phyloP scores from a whole-genome alignment of 176 grass and related monocot species.

The Aegilops umbellulata region DNA sequence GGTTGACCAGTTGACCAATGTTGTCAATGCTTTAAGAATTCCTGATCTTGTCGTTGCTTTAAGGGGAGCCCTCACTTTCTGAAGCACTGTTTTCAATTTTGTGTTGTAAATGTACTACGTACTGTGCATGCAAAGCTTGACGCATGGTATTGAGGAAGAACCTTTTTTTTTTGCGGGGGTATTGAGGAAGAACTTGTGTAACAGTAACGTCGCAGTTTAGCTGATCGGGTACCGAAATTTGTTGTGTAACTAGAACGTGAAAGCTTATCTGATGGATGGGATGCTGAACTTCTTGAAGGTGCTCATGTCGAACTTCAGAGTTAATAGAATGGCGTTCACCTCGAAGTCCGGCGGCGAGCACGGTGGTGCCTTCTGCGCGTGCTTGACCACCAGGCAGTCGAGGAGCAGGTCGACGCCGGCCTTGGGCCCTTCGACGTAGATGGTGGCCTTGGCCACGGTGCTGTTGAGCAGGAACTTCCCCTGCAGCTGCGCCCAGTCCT shows the following conservation, averaged over 20 bases:
- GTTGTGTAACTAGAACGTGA: not conserved
- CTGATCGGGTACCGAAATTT: too few relatives aligned
- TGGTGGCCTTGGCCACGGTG: conserved; percentile 52
- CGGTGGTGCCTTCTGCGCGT: conserved; percentile 57
- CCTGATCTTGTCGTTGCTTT: not conserved
- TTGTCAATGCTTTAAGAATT: not conserved
- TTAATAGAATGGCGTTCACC: conserved; percentile 14
- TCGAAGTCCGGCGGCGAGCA: conserved; percentile 60
- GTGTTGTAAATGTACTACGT: not conserved
- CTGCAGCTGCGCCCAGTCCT: conserved; percentile 77
- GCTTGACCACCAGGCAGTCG: conserved; percentile 68
- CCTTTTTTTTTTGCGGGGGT: too few relatives aligned
- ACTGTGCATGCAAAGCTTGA: not conserved
- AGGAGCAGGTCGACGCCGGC: conserved; percentile 76
- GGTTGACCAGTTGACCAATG: not conserved
- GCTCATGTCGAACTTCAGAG: not conserved
- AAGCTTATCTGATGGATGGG: not conserved
- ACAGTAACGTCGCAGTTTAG: not conserved
- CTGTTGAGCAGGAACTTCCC: conserved; percentile 81
- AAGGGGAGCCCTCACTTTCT: too few relatives aligned
- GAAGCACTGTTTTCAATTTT: not conserved
- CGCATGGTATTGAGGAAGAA: not conserved
- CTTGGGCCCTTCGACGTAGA: conserved; percentile 75
- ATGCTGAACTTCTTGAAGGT: not conserved
- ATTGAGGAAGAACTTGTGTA: too few relatives aligned